A percentile compares a stretch with the other conserved stretches of the same genome.
These are phyloP conservation scores for Hydrangea macrophylla DNA, from an alignment of 148 eudicot genomes.

Conservation along the genomic window DNA sequence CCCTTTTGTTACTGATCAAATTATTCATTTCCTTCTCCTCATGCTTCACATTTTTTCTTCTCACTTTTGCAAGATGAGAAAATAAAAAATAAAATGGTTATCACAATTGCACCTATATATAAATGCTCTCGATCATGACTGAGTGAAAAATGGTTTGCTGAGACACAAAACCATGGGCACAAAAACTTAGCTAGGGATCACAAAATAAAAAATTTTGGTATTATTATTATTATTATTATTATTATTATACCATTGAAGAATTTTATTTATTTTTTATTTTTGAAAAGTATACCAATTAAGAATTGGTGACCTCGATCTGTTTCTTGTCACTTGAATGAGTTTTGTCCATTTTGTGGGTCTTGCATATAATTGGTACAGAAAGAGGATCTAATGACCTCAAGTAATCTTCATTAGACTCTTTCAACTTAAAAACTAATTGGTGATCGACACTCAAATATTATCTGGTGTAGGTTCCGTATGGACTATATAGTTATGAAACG, in stretches of 20 bases:
- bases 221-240: background rate
- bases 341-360: background rate
- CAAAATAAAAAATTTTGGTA: background rate
- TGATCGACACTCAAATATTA: background rate
- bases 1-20: slow-evolving; percentile 13
- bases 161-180: no score
- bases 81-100: background rate
- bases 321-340: background rate
- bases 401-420: slow-evolving; percentile 4
- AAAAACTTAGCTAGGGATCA: background rate
- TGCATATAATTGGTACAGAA: background rate
- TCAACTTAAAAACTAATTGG: background rate
- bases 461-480: background rate
- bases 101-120: background rate
- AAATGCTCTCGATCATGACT: background rate
- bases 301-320: background rate
- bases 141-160: background rate
- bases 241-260: background rate
- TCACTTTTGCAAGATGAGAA: background rate
- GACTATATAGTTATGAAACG: background rate
- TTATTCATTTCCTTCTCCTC: slow-evolving; percentile 20
- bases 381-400: background rate
- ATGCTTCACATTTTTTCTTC: slow-evolving; percentile 7
- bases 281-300: background rate
- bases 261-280: no score